phyloP scores from a whole-genome alignment of 2,329 filamentous ascomycete species.

The Sporothrix sp. region DNA sequence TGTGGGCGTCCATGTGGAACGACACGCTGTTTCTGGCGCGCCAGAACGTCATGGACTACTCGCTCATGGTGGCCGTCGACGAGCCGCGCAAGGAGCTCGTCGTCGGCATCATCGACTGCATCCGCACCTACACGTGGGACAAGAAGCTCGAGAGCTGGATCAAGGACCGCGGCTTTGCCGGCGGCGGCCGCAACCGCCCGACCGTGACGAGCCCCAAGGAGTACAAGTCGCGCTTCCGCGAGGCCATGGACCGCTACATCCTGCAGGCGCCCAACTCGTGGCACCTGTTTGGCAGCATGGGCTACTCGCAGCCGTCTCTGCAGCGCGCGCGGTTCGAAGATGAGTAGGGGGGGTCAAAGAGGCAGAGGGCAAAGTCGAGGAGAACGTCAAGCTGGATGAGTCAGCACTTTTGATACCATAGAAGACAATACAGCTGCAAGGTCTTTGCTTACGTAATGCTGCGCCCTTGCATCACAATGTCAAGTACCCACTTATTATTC shows the following conservation, averaged over 20 bases:
- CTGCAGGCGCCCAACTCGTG: conserved; percentile 66
- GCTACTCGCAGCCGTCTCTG: conserved; percentile 16
- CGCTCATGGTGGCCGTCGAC: conserved; percentile 95
- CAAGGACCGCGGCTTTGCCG: conserved; percentile 83
- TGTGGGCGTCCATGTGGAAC: conserved; percentile 90
- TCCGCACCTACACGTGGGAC: conserved; percentile 97
- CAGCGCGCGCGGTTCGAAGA: conserved; percentile 17
- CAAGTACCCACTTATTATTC: background rate
- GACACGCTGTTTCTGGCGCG: conserved; percentile 90
- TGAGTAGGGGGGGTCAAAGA: background rate
- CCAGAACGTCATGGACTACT: conserved; percentile 99
- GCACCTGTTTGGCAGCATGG: conserved; percentile 50
- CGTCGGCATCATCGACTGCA: conserved; percentile 96
- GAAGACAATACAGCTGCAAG: background rate
- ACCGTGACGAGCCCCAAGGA: conserved; percentile 97
- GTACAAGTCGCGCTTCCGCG: conserved; percentile 90
- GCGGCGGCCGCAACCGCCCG: conserved; percentile 68
- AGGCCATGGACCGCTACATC: conserved; percentile 72
- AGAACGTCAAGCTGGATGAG: background rate
- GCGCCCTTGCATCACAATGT: too few species aligned
- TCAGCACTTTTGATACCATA: too few species aligned
- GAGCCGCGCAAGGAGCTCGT: conserved; percentile 83
- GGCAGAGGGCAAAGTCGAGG: background rate
- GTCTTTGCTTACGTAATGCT: too few species aligned
- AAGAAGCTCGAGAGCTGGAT: conserved; percentile 99